These are phyloP conservation scores for Tetracladium setigerum DNA, from an alignment of 495 filamentous ascomycete species.

Conservation along the genomic window DNA sequence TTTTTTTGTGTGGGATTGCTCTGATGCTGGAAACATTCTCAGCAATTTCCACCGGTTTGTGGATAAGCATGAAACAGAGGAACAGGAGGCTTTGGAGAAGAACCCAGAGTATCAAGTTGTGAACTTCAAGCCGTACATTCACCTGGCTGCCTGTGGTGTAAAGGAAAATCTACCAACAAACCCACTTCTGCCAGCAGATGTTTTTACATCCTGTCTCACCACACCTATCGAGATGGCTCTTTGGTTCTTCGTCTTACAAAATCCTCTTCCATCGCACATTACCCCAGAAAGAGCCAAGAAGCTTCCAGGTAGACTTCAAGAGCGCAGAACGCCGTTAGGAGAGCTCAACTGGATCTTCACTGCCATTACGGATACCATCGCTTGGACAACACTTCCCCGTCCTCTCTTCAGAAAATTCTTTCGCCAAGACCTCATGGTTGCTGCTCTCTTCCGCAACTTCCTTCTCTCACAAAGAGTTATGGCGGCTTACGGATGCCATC, in stretches of 20 bases:
- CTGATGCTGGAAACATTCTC: constrained; percentile 91
- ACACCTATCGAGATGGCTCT: constrained; percentile 96
- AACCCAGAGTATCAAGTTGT: constrained; percentile 68
- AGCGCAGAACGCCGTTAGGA: constrained; percentile 89
- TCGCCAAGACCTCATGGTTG: constrained; percentile 97
- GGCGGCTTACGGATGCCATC: constrained; percentile 89
- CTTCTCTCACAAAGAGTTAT: constrained; percentile 91
- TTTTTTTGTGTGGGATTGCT: constrained; percentile 96
- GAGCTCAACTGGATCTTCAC: constrained; percentile 99
- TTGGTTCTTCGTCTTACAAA: constrained; percentile 89
- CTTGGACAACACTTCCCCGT: constrained; percentile 88
- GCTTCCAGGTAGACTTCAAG: constrained; percentile 77
- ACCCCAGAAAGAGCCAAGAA: constrained; percentile 73
- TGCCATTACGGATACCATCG: constrained; percentile 97
- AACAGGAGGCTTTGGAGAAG: constrained; percentile 57
- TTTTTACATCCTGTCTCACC: constrained; percentile 94
- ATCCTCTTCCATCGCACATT: constrained; percentile 69
- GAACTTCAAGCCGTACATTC: constrained; percentile 64
- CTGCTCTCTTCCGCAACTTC: constrained; percentile 93
- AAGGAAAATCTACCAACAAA: constrained; percentile 95
- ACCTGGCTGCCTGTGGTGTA: constrained; percentile 84
- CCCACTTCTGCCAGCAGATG: constrained; percentile 84
- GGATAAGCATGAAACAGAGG: constrained; percentile 86
- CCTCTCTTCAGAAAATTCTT: constrained; percentile 94
- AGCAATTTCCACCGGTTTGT: constrained; percentile 90